phyloP scores from a whole-genome alignment of 441 rosid species.

The Daphne laureola region DNA sequence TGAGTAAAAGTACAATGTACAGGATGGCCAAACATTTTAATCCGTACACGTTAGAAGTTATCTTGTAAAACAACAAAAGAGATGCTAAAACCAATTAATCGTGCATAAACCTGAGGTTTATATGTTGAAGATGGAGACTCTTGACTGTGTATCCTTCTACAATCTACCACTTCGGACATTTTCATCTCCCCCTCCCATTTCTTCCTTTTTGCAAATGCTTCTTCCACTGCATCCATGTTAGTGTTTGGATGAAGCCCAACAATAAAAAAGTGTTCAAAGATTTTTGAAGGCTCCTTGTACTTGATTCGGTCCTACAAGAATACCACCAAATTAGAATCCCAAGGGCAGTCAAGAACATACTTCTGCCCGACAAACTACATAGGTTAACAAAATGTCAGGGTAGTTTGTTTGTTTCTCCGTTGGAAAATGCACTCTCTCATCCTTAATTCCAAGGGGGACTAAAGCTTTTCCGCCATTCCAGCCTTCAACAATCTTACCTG shows the following conservation, averaged over 20 bases:
- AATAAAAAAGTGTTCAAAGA: slow-evolving; percentile 85
- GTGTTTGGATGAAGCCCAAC: slow-evolving; percentile 87
- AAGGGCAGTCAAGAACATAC: slow-evolving; percentile 2
- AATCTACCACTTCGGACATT: slow-evolving; percentile 49
- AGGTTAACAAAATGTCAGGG: background rate
- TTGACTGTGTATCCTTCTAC: slow-evolving; percentile 34
- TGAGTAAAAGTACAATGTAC: too few species aligned
- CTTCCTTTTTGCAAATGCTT: slow-evolving; percentile 72
- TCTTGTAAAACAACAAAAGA: slow-evolving; percentile 5
- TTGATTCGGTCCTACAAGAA: slow-evolving; percentile 55
- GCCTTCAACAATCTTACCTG: background rate
- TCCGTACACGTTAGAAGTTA: background rate
- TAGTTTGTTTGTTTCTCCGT: too few species aligned
- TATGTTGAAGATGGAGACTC: slow-evolving; percentile 63
- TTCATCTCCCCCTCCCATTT: slow-evolving; percentile 71
- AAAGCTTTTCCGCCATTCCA: background rate
- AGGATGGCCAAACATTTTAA: too few species aligned
- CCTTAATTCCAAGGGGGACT: too few species aligned
- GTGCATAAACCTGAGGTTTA: slow-evolving; percentile 76
- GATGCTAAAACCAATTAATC: slow-evolving; percentile 3
- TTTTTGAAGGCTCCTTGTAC: slow-evolving; percentile 66
- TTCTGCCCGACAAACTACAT: background rate
- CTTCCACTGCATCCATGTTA: slow-evolving; percentile 73
- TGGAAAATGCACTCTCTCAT: too few species aligned
- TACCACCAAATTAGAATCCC: slow-evolving; percentile 14